Conservation (phyloP, 331 rosid genomes). For the Malus hybrid region DNA sequence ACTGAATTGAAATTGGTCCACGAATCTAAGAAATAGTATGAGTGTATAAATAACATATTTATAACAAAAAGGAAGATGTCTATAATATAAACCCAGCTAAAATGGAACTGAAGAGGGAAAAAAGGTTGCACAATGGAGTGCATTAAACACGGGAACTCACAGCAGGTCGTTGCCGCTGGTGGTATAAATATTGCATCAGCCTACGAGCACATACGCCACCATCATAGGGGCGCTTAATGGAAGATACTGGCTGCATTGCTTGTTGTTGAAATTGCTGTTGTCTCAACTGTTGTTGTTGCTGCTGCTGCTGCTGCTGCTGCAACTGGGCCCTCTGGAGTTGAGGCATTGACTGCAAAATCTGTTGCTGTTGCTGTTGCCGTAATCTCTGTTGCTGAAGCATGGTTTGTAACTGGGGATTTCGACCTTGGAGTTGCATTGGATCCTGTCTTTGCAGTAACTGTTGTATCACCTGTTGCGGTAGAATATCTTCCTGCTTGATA, state of each 20-base stretch:
- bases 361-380: conserved; percentile 43
- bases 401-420: conserved; percentile 69
- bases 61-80: background rate
- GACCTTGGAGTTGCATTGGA: conserved; percentile 63
- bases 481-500: conserved; percentile 72
- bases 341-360: conserved; percentile 74
- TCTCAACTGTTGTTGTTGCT: conserved; percentile 46
- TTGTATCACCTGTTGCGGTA: conserved; percentile 70
- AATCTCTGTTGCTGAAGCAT: conserved; percentile 77
- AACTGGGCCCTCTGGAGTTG: conserved; percentile 69
- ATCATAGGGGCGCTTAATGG: conserved; percentile 66
- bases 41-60: background rate
- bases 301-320: conserved; percentile 62
- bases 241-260: conserved; percentile 50
- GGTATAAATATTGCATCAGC: conserved; percentile 93
- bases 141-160: conserved; percentile 38
- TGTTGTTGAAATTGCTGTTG: conserved; percentile 85
- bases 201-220: conserved; percentile 88
- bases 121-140: background rate
- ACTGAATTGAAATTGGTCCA: too few relatives aligned
- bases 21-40: background rate
- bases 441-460: conserved; percentile 87
- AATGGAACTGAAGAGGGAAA: background rate
- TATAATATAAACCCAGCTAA: background rate
- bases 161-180: conserved; percentile 79